Conservation (phyloP, 306 rosid species). For the Hippophae rhamnoides region DNA sequence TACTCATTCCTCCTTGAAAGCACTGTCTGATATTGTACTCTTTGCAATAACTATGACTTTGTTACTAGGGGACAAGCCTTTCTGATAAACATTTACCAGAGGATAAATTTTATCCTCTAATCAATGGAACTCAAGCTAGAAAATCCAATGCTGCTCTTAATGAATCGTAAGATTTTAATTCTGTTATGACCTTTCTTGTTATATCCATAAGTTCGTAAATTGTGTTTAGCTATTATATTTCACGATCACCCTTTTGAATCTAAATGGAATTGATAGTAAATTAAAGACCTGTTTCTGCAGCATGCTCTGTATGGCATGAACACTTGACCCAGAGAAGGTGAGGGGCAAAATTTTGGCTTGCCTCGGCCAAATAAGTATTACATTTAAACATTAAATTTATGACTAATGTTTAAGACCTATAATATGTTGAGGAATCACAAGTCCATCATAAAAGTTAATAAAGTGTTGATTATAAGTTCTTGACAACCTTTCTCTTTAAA, state of each 20-base stretch:
- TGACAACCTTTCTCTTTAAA: too few relatives aligned
- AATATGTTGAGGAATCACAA: too few relatives aligned
- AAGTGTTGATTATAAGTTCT: too few relatives aligned
- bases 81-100: conserved; percentile 22
- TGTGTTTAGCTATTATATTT: not conserved
- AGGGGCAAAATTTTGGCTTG: conserved; percentile 60
- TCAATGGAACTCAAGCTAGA: conserved; percentile 37
- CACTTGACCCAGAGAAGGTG: conserved; percentile 45
- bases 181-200: not conserved
- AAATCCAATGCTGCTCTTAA: conserved; percentile 5
- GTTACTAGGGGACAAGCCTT: conserved; percentile 49
- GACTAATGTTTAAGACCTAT: too few relatives aligned
- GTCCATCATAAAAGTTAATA: too few relatives aligned
- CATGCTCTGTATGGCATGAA: conserved; percentile 24
- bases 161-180: conserved; percentile 33
- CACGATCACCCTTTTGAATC: not conserved
- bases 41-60: not conserved
- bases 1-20: too few relatives aligned
- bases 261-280: too few relatives aligned
- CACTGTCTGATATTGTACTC: not conserved
- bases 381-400: too few relatives aligned
- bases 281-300: conserved; percentile 15
- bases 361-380: conserved; percentile 11
- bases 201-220: too few relatives aligned
- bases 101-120: conserved; percentile 41